Evolutionary conservation across 2,329 filamentous ascomycete genomes (phyloP), one percentile per base, ranked within the genome.

Genomic region (Sphaerulina musiva): DNA sequence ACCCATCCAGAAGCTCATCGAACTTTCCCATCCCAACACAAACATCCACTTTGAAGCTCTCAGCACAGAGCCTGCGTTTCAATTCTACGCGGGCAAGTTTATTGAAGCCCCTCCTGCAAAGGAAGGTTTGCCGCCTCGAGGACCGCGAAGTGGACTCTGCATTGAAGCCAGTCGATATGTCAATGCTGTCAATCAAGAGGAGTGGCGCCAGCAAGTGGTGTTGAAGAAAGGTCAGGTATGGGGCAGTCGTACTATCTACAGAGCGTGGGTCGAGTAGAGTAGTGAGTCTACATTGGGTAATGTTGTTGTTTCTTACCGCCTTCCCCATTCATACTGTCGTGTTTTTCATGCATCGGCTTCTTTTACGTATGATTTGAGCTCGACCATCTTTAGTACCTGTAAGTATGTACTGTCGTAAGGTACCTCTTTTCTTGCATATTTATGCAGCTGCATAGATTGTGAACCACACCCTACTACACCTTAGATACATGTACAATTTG

Each of bases 1-100:
- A 53, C 80, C 86, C 1, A 76, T 95, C 39, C 78, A 76, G 54
- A 82, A 80, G 55, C 81, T 92, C 44, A 81, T 88, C 44, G 76
- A 80, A 23, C 87, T 93, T 55, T 80, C 80, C 70, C 89, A 96
- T 70, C 82, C 89, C 5, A 77, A 76, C 47, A 86, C 84, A 29
- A 82, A 83, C 59, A 78, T 96, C 61, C 86, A 95, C 69, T 82
- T 97, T 47, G 88, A 96, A 71, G 86, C 95, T 5, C 77, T 83
- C 66, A 93, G 88, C 75, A 97, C 92, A 0, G 92, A 97, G 76
- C 93, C 93, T 0, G 88, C 89, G 0, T 97, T 96, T 78, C 92
- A 97, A 72, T 95, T 96, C 74, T 97, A 97, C 74, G 95, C 90
- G 0, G 93, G 92, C 60, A 85, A 87, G 67, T 85, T 84, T 67